Conservation (phyloP, 768 basidiomycete genomes). For the Kwoniella sp. region DNA sequence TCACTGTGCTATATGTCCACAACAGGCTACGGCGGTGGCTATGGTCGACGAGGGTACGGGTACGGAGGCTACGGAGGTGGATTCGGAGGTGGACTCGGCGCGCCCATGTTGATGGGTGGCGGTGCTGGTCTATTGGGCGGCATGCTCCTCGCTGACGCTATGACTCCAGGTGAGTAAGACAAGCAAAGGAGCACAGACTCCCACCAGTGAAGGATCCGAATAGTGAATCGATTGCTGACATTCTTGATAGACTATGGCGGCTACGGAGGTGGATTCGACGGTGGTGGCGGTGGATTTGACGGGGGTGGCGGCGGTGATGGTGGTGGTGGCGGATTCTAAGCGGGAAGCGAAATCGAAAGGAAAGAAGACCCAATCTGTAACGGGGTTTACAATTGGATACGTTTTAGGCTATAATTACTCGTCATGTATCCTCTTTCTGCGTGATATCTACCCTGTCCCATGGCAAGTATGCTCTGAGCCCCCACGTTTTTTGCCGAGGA, state of each 20-base stretch:
- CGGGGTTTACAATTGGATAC: too few relatives aligned
- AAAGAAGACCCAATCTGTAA: too few relatives aligned
- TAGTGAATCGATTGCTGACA: too few relatives aligned
- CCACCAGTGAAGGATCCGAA: too few relatives aligned
- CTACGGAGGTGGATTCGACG: conserved; percentile 28
- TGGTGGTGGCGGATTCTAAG: conserved; percentile 14
- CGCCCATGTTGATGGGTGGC: conserved; percentile 23
- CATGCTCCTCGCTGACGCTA: conserved; percentile 19
- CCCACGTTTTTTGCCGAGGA: too few relatives aligned
- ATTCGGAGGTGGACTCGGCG: conserved; percentile 24
- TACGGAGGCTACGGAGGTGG: conserved; percentile 23
- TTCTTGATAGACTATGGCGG: conserved; percentile 12
- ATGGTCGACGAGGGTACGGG: conserved; percentile 29
- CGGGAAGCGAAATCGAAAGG: neutral
- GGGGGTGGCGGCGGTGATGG: conserved; percentile 14
- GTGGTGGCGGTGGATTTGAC: conserved; percentile 28
- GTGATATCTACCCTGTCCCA: too few relatives aligned
- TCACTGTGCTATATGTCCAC: neutral
- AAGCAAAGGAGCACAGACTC: too few relatives aligned
- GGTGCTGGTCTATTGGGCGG: conserved; percentile 34
- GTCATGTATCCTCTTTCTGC: too few relatives aligned
- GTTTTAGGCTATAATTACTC: too few relatives aligned
- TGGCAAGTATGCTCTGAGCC: too few relatives aligned
- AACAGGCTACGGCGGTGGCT: conserved; percentile 33
- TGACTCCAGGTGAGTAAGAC: conserved; percentile 17